A percentile compares a stretch with the other conserved stretches of the same genome.
Conservation (phyloP, 139 green algal species). For the Nannochloris sp. region DNA sequence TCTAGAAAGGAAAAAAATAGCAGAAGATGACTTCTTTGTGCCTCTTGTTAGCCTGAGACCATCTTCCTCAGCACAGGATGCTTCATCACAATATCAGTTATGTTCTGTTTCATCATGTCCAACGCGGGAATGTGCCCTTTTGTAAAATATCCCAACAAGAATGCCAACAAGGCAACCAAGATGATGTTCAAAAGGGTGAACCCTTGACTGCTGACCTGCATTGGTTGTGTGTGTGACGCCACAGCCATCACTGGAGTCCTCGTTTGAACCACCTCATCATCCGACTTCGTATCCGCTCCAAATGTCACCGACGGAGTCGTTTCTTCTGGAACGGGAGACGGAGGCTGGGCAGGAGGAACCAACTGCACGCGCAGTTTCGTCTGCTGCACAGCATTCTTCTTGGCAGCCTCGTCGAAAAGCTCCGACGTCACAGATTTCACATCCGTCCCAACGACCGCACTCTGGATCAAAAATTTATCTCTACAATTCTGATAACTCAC, state of each 20-base stretch:
- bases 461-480: conserved; percentile 81
- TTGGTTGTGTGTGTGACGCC: background rate
- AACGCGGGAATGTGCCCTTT: background rate
- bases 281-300: too few species aligned
- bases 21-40: too few species aligned
- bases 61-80: too few species aligned
- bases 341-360: conserved; percentile 45
- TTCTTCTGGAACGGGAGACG: conserved; percentile 54
- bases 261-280: background rate
- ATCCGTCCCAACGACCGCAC: conserved; percentile 18
- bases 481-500: conserved; percentile 34
- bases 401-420: conserved; percentile 35
- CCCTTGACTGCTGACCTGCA: background rate
- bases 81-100: too few species aligned
- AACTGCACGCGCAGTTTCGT: conserved; percentile 58
- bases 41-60: too few species aligned
- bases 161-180: conserved; percentile 37
- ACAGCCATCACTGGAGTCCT: background rate
- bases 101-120: background rate
- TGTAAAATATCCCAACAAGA: conserved; percentile 25
- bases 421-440: conserved; percentile 33
- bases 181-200: conserved; percentile 27
- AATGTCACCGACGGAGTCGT: conserved; percentile 8
- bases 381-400: conserved; percentile 37
- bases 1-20: too few species aligned